Evolutionary conservation across 2,329 filamentous ascomycete genomes (phyloP).

Genomic region (Alternaria brassicicola): DNA sequence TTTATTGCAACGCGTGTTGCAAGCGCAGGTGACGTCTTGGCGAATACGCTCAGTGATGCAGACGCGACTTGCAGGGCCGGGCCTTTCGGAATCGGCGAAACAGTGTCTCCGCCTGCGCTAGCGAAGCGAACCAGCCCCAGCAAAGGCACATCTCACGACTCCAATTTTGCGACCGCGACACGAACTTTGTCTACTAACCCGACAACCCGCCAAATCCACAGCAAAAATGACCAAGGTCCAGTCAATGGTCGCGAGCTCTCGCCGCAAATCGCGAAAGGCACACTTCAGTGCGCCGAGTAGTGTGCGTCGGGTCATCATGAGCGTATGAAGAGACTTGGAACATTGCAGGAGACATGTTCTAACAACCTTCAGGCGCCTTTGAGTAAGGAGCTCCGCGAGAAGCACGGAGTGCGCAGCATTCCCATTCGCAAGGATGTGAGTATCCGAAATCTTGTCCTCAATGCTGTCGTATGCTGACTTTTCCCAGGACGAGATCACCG

Average conservation of each 20-base stretch:
- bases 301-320: slow-evolving; percentile 93
- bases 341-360: slow-evolving; percentile 37
- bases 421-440: slow-evolving; percentile 87
- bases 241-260: slow-evolving; percentile 71
- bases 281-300: slow-evolving; percentile 96
- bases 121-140: slow-evolving; percentile 19
- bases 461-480: slow-evolving; percentile 35
- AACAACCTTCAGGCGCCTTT: slow-evolving; percentile 47
- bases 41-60: background rate
- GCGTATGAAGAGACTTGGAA: slow-evolving; percentile 71
- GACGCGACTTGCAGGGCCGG: slow-evolving; percentile 1
- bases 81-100: slow-evolving; percentile 9
- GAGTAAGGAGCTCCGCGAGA: slow-evolving; percentile 88
- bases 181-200: slow-evolving; percentile 35
- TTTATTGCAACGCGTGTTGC: slow-evolving; percentile 14
- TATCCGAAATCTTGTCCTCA: slow-evolving; percentile 8
- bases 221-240: slow-evolving; percentile 75
- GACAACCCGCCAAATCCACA: slow-evolving; percentile 43
- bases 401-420: slow-evolving; percentile 93
- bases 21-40: background rate
- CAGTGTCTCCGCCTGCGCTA: slow-evolving; percentile 15
- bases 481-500: slow-evolving; percentile 75
- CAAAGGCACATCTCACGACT: slow-evolving; percentile 16
- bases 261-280: slow-evolving; percentile 98
- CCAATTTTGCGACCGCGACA: slow-evolving; percentile 27